phyloP scores from a whole-genome alignment of 805 yeast species.

The Hemisphaericaspora nanyangensis region DNA sequence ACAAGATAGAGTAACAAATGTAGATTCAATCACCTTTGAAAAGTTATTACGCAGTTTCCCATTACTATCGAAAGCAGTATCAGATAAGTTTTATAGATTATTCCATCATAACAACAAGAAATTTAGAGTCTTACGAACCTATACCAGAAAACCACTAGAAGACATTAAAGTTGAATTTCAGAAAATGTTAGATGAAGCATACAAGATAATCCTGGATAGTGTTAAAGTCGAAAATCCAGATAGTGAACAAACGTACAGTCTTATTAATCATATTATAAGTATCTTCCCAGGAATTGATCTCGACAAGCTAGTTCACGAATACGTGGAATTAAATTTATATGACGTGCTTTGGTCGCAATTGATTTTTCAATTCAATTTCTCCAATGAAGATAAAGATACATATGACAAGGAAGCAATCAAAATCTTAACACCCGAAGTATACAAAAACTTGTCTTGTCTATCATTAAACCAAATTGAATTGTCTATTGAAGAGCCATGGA shows the following conservation, averaged over 20 bases:
- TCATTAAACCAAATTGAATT: constrained; percentile 52
- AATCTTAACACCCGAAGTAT: constrained; percentile 26
- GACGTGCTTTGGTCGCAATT: constrained; percentile 61
- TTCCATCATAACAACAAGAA: constrained; percentile 39
- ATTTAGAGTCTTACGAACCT: constrained; percentile 24
- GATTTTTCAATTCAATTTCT: constrained; percentile 28
- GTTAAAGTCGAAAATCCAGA: constrained; percentile 31
- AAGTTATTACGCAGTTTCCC: constrained; percentile 36
- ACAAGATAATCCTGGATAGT: constrained; percentile 34
- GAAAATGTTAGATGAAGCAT: constrained; percentile 31
- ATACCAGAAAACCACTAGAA: constrained; percentile 22
- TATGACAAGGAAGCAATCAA: constrained; percentile 23
- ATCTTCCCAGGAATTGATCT: constrained; percentile 42
- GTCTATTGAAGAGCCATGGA: constrained; percentile 39
- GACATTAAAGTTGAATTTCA: constrained; percentile 29
- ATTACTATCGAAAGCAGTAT: constrained; percentile 35
- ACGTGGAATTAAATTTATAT: constrained; percentile 67
- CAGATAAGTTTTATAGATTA: constrained; percentile 32
- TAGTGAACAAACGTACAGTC: constrained; percentile 26
- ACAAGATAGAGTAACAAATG: neutral
- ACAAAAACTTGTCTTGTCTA: constrained; percentile 33
- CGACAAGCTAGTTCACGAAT: constrained; percentile 56
- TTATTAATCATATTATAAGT: constrained; percentile 26
- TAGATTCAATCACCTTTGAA: constrained; percentile 27
- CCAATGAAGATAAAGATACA: constrained; percentile 17